Evolutionary conservation across 805 yeast species (phyloP), one percentile per base, ranked within the genome.

Genomic region (Candida railenensis): DNA sequence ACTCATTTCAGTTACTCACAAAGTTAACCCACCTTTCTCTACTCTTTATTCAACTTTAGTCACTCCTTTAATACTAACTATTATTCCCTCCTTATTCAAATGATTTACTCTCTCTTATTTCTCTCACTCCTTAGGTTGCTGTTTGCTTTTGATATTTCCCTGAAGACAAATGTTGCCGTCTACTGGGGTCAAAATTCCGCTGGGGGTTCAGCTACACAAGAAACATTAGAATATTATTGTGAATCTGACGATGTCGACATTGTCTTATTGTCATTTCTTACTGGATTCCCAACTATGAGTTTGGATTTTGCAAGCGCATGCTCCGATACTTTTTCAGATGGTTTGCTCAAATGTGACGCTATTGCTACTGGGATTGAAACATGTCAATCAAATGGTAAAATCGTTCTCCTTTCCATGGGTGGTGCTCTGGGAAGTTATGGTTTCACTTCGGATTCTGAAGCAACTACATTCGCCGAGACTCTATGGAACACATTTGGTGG

Each of bases 181-280:
- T 89, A 89, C 67, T 89, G 96, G 96, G 96, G 97, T 45, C 96
- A 89, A 66, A 79, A 80, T 56, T 81, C 92, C 14, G 83, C 78
- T 9, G 56, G 59, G 3, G 21, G 19, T 9, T 20, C 39, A 4
- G 18, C 9, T 14, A 40, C 55, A 40, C 83, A 80, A 54, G 66
- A 69, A 46, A 42, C 60, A 21, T 57, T 72, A 53, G 53, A 54
- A 34, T 45, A 61, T 41, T 88, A 88, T 71, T 89, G 97, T 74
- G 70, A 73, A 48, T 73, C 81, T 43, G 78, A 80, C 46, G 76
- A 81, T 41, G 89, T 87, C 21, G 96, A 88, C 55, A 81, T 87
- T 44, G 72, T 85, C 47, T 59, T 90, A 11, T 59, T 90, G 30
- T 79, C 97, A 1, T 91, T 91, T 67, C 63, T 90, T 58, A 66